A percentile compares a stretch with the other conserved stretches of the same genome.
Evolutionary conservation across 345 rosid species (phyloP).

Genomic region (Brassica rapa): DNA sequence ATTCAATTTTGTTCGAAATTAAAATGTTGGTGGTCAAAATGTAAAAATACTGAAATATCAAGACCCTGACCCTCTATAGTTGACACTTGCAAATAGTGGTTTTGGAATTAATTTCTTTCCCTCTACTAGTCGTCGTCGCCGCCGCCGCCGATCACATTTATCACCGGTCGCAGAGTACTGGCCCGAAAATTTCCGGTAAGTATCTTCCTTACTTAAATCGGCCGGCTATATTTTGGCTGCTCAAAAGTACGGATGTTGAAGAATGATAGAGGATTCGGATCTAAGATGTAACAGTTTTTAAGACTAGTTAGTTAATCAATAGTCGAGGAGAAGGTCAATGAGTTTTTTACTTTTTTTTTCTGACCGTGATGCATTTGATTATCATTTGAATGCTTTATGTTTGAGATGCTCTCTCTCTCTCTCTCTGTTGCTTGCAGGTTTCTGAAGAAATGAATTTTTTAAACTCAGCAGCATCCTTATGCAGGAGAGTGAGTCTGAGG

Average conservation of each 20-base stretch:
- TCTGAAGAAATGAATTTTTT: constrained; percentile 37
- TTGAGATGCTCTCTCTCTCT: not conserved
- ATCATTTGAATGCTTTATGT: not conserved
- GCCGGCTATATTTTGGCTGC: too few relatives aligned
- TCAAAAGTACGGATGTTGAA: too few relatives aligned
- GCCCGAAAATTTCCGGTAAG: not conserved
- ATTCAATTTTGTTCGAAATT: not conserved
- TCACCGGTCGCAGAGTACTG: too few relatives aligned
- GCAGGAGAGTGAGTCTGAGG: constrained; percentile 51
- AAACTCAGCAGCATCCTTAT: constrained; percentile 43
- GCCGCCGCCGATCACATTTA: constrained; percentile 4
- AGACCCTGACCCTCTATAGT: not conserved
- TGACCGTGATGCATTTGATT: not conserved
- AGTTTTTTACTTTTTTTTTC: not conserved
- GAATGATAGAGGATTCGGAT: not conserved
- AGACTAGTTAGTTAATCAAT: too few relatives aligned
- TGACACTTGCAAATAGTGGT: constrained; percentile 28
- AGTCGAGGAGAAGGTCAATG: not conserved
- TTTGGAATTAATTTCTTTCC: not conserved
- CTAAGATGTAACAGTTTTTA: not conserved
- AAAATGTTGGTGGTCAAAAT: constrained; percentile 22
- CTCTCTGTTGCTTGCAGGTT: constrained; percentile 17
- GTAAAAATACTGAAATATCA: not conserved
- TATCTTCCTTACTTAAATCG: not conserved
- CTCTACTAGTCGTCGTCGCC: not conserved